phyloP scores from a whole-genome alignment of 441 rosid species.

The Pelargonium myrrhifolium region DNA sequence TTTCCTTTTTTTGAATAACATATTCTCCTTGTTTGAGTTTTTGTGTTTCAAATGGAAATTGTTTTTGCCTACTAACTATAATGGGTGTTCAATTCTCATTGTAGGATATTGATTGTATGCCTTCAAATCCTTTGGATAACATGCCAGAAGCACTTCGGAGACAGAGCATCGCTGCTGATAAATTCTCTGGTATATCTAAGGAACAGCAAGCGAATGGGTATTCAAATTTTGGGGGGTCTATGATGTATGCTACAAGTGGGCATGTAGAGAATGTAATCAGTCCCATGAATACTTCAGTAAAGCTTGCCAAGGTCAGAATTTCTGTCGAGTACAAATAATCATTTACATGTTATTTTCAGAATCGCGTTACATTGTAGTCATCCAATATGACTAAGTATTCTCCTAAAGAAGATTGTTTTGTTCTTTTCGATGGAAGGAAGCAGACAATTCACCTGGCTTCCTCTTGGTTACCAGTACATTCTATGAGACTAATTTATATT shows the following conservation, averaged over 20 bases:
- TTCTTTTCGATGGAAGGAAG: not conserved
- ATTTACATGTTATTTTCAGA: slow-evolving; percentile 2
- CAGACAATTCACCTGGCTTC: not conserved
- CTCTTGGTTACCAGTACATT: not conserved
- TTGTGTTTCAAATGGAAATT: not conserved
- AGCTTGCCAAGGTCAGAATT: slow-evolving; percentile 36
- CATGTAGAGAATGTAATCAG: slow-evolving; percentile 32
- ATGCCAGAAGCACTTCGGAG: slow-evolving; percentile 87
- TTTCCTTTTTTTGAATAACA: not conserved
- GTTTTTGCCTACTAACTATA: not conserved
- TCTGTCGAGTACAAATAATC: not conserved
- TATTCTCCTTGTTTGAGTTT: not conserved
- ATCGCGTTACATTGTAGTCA: not conserved
- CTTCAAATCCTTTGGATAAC: slow-evolving; percentile 69
- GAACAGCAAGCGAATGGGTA: slow-evolving; percentile 45
- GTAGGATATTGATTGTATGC: slow-evolving; percentile 99
- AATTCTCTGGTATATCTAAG: slow-evolving; percentile 34
- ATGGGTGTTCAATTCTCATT: slow-evolving; percentile 16
- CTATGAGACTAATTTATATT: not conserved
- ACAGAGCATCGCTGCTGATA: slow-evolving; percentile 35
- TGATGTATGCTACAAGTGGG: slow-evolving; percentile 37
- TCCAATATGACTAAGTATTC: not conserved
- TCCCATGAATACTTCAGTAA: slow-evolving; percentile 37
- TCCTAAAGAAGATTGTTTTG: not conserved
- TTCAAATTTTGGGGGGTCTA: slow-evolving; percentile 37